phyloP scores from a whole-genome alignment of 331 rosid species.

The Ulmus americana region DNA sequence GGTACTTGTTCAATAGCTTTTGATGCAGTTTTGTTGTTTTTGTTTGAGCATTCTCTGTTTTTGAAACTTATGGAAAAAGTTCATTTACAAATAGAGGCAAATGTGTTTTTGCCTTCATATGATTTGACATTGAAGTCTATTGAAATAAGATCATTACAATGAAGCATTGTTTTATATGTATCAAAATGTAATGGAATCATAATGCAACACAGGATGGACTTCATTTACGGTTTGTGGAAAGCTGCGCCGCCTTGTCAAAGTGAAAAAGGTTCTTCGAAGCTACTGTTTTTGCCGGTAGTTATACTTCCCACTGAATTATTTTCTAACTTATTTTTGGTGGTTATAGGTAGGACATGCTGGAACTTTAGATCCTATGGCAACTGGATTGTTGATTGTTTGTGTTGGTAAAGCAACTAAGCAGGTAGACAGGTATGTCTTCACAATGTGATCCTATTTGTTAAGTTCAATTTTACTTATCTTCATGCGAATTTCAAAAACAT shows the following conservation, averaged over 20 bases:
- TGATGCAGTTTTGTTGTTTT: background rate
- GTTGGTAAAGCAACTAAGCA: slow-evolving; percentile 91
- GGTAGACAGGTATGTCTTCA: slow-evolving; percentile 56
- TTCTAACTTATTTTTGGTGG: slow-evolving; percentile 12
- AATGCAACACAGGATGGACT: slow-evolving; percentile 73
- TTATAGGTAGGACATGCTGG: slow-evolving; percentile 98
- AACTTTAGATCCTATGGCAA: slow-evolving; percentile 98
- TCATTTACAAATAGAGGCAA: background rate
- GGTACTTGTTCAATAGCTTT: slow-evolving; percentile 36
- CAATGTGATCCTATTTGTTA: slow-evolving; percentile 10
- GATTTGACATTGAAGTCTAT: background rate
- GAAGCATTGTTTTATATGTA: background rate
- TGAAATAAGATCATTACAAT: background rate
- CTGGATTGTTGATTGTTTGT: slow-evolving; percentile 91
- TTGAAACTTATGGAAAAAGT: background rate
- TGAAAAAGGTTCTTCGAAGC: slow-evolving; percentile 61
- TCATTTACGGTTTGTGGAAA: slow-evolving; percentile 96
- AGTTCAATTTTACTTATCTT: slow-evolving; percentile 4
- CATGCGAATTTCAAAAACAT: background rate
- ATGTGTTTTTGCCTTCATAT: background rate
- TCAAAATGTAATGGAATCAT: slow-evolving; percentile 17
- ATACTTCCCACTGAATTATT: background rate
- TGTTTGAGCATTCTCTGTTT: background rate
- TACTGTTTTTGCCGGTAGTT: background rate
- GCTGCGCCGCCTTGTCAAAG: slow-evolving; percentile 91